phyloP scores from a whole-genome alignment of 306 rosid species.

The Hippophae gyantsensis region DNA sequence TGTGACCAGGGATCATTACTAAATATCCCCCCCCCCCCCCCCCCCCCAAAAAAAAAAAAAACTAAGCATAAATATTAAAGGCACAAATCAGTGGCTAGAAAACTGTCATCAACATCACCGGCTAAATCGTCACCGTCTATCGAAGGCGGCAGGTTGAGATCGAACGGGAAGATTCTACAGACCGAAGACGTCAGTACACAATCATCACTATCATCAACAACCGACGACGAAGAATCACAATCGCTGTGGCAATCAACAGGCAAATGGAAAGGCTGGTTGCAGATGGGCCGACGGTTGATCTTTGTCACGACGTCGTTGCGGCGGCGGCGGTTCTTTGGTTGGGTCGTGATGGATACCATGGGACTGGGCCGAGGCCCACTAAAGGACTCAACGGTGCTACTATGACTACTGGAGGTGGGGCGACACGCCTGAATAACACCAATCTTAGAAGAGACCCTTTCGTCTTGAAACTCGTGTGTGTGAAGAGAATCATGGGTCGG shows the following conservation, averaged over 20 bases:
- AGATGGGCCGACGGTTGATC: conserved; percentile 24
- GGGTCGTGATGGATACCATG: conserved; percentile 20
- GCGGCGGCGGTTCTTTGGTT: conserved; percentile 11
- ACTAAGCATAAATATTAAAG: conserved; percentile 34
- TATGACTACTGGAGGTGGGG: conserved; percentile 74
- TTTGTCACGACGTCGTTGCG: conserved; percentile 6
- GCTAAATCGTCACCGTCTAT: conserved; percentile 22
- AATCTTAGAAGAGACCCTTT: conserved; percentile 30
- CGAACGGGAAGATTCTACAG: conserved; percentile 46
- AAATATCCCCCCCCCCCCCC: conserved; percentile 10
- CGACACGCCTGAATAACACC: conserved; percentile 35
- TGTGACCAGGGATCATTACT: conserved; percentile 3
- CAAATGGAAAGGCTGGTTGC: conserved; percentile 9
- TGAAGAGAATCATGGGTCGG: conserved; percentile 11
- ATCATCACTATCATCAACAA: conserved; percentile 56
- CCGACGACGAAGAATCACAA: conserved; percentile 84
- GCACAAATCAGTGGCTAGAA: conserved; percentile 44
- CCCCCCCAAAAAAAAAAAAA: not conserved
- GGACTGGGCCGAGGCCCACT: conserved; percentile 38
- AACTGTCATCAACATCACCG: conserved; percentile 28
- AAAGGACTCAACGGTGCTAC: conserved; percentile 86
- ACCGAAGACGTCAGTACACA: conserved; percentile 53
- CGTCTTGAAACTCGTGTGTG: conserved; percentile 17
- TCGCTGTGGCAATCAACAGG: conserved; percentile 75
- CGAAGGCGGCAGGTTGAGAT: conserved; percentile 75